Conservation (phyloP, 2,329 filamentous ascomycete species). For the Apiospora malaysiana region DNA sequence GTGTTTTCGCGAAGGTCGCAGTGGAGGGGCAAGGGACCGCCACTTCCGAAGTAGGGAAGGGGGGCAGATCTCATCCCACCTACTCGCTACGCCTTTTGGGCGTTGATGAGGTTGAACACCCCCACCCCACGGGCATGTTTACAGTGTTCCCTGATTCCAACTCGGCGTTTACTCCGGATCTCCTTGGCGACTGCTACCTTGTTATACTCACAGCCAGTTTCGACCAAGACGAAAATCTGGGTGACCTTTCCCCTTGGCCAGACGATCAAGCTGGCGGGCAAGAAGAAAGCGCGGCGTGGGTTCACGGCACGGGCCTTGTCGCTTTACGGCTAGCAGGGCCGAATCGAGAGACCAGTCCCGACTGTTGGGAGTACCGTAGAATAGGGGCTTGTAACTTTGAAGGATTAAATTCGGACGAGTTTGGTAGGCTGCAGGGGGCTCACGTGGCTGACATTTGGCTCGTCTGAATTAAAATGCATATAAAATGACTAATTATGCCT, state of each 20-base stretch:
- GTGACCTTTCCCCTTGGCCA: not conserved
- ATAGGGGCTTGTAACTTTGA: not conserved
- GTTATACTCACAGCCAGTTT: not conserved
- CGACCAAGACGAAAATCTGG: not conserved
- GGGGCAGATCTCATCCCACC: not conserved
- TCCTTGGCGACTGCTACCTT: not conserved
- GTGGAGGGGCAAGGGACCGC: not conserved
- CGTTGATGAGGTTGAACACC: too few relatives aligned
- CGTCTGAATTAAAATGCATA: too few relatives aligned
- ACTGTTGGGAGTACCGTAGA: not conserved
- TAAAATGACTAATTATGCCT: too few relatives aligned
- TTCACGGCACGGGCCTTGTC: not conserved
- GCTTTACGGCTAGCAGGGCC: too few relatives aligned
- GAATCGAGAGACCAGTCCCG: not conserved
- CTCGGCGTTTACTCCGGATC: not conserved
- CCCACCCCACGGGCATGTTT: not conserved
- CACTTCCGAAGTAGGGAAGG: not conserved
- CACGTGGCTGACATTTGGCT: not conserved
- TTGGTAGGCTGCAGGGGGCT: not conserved
- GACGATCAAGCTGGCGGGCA: not conserved
- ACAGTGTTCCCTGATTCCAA: not conserved
- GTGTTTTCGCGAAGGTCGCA: not conserved
- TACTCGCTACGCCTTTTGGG: not conserved
- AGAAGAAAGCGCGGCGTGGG: not conserved
- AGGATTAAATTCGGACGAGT: not conserved